Evolutionary conservation across 106 monocot genomes (phyloP).

Genomic region (Chionographis japonica): DNA sequence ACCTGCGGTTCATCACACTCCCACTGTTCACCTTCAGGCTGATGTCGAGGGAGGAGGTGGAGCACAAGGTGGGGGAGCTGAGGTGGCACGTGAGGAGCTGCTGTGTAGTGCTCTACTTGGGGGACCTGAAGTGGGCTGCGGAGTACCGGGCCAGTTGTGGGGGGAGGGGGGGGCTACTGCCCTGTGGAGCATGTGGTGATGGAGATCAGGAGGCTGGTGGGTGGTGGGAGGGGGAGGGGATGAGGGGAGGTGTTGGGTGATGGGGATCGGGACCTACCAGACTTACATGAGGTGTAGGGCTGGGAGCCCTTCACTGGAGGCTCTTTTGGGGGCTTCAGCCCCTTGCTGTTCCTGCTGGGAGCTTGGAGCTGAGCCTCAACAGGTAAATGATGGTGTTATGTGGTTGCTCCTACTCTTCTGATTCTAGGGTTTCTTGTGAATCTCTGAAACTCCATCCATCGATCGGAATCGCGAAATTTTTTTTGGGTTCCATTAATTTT

Average conservation of each 20-base stretch:
- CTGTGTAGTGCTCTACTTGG: slow-evolving; percentile 48
- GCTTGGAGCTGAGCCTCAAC: slow-evolving; percentile 54
- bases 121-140: slow-evolving; percentile 62
- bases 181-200: slow-evolving; percentile 61
- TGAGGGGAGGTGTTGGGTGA: slow-evolving; percentile 47
- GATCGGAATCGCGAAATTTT: no score
- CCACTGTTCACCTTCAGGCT: slow-evolving; percentile 44
- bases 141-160: slow-evolving; percentile 42
- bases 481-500: no score
- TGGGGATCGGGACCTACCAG: slow-evolving; percentile 55
- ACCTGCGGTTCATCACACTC: slow-evolving; percentile 52
- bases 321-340: slow-evolving; percentile 56
- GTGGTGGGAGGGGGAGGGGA: slow-evolving; percentile 5
- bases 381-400: slow-evolving; percentile 17
- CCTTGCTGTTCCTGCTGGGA: slow-evolving; percentile 37
- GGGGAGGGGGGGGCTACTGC: slow-evolving; percentile 30
- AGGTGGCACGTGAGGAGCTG: slow-evolving; percentile 47
- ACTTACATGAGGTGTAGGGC: slow-evolving; percentile 56
- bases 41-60: slow-evolving; percentile 67
- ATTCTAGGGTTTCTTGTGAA: not conserved
- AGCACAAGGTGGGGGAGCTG: slow-evolving; percentile 58
- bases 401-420: not conserved
- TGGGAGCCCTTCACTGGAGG: slow-evolving; percentile 61
- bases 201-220: slow-evolving; percentile 58
- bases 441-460: no score